Percentiles rank a stretch among this genome's conserved stretches.
Conservation (phyloP, 495 filamentous ascomycete species). For the Massariosphaeria phaeospora region DNA sequence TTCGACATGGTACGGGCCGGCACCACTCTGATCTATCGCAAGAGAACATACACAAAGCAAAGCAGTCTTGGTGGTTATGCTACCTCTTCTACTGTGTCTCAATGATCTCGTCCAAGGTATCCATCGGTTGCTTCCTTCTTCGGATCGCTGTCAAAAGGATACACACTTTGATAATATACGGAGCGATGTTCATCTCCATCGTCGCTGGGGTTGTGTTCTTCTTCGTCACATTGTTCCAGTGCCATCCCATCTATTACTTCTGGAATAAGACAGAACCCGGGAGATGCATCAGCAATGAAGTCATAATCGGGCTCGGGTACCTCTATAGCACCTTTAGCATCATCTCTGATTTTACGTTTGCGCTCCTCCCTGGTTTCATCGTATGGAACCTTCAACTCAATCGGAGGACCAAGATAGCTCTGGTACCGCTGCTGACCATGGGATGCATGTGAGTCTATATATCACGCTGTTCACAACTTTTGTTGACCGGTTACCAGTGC, state of each 20-base stretch:
- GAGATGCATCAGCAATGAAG: conserved; percentile 8
- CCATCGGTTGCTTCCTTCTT: conserved; percentile 28
- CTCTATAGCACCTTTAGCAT: conserved; percentile 21
- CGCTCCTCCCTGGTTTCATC: conserved; percentile 11
- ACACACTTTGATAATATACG: conserved; percentile 11
- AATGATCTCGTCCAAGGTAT: conserved; percentile 17
- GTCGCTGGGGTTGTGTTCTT: conserved; percentile 14
- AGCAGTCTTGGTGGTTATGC: conserved; percentile 20
- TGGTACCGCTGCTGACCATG: conserved; percentile 16
- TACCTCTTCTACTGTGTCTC: conserved; percentile 24
- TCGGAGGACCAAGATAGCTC: conserved; percentile 9
- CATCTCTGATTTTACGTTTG: conserved; percentile 26
- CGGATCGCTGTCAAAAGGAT: conserved; percentile 17
- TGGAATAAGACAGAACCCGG: conserved; percentile 16
- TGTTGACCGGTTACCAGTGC: neutral
- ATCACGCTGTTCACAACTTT: neutral
- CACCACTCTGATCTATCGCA: conserved; percentile 5
- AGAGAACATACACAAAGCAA: neutral
- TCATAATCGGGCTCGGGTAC: conserved; percentile 15
- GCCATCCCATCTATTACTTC: conserved; percentile 21
- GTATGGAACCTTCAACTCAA: conserved; percentile 11
- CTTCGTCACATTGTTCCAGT: conserved; percentile 28
- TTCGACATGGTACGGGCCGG: conserved; percentile 14
- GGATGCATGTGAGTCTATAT: conserved; percentile 11
- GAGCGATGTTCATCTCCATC: conserved; percentile 16